Evolutionary conservation across 306 rosid genomes (phyloP).

Genomic region (Dalbergia oliveri): DNA sequence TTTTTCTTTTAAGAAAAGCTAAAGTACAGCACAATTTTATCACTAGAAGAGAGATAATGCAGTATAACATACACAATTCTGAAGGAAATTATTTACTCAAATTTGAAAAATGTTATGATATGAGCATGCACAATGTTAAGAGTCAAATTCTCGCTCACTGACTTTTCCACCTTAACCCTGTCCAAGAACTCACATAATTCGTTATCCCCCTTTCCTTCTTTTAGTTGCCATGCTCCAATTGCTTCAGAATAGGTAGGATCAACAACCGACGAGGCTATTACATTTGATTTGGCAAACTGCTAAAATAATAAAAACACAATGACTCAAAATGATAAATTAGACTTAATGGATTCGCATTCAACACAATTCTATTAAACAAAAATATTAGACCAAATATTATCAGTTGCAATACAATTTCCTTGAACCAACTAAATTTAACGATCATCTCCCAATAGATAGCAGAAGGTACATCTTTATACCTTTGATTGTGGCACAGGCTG

Average conservation of each 20-base stretch:
- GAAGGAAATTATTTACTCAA: background rate
- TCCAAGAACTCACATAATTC: background rate
- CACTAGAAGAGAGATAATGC: too few species aligned
- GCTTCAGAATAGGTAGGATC: background rate
- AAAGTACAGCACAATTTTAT: too few species aligned
- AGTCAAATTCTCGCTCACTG: background rate
- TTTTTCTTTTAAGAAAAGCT: too few species aligned
- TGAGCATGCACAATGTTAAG: background rate
- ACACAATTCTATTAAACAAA: background rate
- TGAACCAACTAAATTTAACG: constrained; percentile 20
- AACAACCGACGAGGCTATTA: background rate
- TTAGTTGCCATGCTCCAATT: background rate
- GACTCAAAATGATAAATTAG: background rate
- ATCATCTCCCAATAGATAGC: constrained; percentile 5
- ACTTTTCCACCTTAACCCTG: background rate
- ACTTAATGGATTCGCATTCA: background rate
- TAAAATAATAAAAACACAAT: background rate
- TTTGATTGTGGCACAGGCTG: background rate
- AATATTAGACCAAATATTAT: background rate
- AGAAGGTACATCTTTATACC: background rate
- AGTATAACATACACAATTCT: too few species aligned
- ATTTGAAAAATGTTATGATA: background rate
- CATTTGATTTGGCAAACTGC: background rate
- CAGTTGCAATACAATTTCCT: constrained; percentile 26
- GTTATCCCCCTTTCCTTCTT: background rate